Evolutionary conservation across 2,329 filamentous ascomycete species (phyloP).

Genomic region (Aspergillus hortae): DNA sequence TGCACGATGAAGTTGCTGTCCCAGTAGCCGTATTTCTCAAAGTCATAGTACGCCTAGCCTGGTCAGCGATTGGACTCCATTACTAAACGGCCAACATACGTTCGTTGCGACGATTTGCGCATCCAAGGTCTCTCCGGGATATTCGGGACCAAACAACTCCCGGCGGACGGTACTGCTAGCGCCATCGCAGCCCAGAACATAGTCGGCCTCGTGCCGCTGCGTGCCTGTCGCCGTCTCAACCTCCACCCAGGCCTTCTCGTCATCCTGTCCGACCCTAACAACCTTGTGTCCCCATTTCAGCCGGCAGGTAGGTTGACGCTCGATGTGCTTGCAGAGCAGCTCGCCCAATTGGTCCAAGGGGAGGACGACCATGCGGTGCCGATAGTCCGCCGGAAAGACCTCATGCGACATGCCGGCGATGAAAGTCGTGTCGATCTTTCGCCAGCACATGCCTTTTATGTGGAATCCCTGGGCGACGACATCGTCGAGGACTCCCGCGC

Average conservation of each 20-base stretch:
- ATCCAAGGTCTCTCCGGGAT: slow-evolving; percentile 59
- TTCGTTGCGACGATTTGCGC: slow-evolving; percentile 62
- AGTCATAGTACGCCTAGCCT: slow-evolving; percentile 59
- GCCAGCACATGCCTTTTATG: slow-evolving; percentile 44
- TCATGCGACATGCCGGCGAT: slow-evolving; percentile 30
- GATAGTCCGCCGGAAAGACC: slow-evolving; percentile 22
- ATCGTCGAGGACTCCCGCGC: slow-evolving; percentile 59
- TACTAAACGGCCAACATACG: slow-evolving; percentile 33
- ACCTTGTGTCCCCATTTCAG: slow-evolving; percentile 50
- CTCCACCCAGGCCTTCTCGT: slow-evolving; percentile 41
- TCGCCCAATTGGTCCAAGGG: slow-evolving; percentile 43
- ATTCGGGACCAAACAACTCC: slow-evolving; percentile 51
- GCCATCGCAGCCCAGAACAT: slow-evolving; percentile 57
- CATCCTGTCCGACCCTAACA: slow-evolving; percentile 46
- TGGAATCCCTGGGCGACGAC: slow-evolving; percentile 42
- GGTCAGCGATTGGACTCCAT: neutral
- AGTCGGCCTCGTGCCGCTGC: slow-evolving; percentile 42
- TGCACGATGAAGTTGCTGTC: slow-evolving; percentile 57
- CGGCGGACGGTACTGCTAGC: slow-evolving; percentile 39
- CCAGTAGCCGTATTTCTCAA: slow-evolving; percentile 39
- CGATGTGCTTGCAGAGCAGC: slow-evolving; percentile 40
- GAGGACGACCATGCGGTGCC: slow-evolving; percentile 41
- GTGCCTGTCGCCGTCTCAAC: slow-evolving; percentile 13
- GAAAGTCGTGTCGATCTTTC: slow-evolving; percentile 36
- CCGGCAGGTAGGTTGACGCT: slow-evolving; percentile 29